These are phyloP conservation scores for Chenopodium album DNA, from an alignment of 148 eudicot species.

Conservation along the genomic window DNA sequence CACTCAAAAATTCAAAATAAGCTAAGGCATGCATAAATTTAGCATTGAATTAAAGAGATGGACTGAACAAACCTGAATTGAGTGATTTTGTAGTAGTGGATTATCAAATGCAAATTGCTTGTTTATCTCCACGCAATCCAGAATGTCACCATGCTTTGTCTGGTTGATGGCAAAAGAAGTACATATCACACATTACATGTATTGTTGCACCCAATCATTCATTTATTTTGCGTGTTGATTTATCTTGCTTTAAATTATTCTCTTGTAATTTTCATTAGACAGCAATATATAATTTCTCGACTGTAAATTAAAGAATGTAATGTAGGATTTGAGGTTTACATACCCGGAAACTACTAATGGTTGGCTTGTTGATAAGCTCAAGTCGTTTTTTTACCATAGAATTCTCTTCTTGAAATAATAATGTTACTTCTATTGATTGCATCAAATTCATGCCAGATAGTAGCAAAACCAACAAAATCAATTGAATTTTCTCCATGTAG, in stretches of 20 bases:
- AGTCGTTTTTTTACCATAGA: constrained; percentile 6
- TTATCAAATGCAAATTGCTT: constrained; percentile 14
- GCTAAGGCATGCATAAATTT: too few species aligned
- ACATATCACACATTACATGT: too few species aligned
- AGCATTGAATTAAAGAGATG: neutral
- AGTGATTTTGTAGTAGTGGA: constrained; percentile 19
- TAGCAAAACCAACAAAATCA: neutral
- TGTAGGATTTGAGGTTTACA: too few species aligned
- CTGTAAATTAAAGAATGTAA: too few species aligned
- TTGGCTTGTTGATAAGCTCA: constrained; percentile 20
- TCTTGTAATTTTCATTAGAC: too few species aligned
- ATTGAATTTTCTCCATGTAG: neutral
- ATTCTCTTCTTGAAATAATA: neutral
- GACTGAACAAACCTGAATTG: constrained; percentile 13
- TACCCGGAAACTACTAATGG: constrained; percentile 22
- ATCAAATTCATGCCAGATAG: neutral
- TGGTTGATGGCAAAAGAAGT: neutral
- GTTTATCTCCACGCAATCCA: constrained; percentile 21
- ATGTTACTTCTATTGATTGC: neutral
- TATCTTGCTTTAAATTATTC: too few species aligned
- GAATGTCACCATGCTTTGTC: constrained; percentile 18
- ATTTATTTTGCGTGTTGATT: too few species aligned
- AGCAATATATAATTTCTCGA: too few species aligned
- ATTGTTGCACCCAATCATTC: too few species aligned
- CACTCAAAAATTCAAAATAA: neutral